Evolutionary conservation across 371 early-diverging fungal species (phyloP).

Genomic region (Vittaforma corneae): DNA sequence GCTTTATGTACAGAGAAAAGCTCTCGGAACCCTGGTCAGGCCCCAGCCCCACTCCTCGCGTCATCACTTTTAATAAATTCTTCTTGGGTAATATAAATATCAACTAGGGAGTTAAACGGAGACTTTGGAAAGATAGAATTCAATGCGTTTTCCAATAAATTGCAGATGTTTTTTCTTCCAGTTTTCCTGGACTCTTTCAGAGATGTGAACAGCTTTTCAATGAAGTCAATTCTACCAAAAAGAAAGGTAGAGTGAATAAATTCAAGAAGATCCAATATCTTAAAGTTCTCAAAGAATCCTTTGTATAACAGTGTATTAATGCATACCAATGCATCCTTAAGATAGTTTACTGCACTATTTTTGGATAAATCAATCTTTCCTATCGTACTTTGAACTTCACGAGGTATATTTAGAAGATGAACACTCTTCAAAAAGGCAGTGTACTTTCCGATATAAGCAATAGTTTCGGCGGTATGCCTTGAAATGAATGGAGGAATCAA

Average conservation of each 20-base stretch:
- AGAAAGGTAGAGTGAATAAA: slow-evolving; percentile 46
- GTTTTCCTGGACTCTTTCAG: slow-evolving; percentile 30
- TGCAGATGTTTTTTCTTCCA: slow-evolving; percentile 18
- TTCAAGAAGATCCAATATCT: slow-evolving; percentile 29
- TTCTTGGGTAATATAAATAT: slow-evolving; percentile 19
- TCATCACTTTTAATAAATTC: slow-evolving; percentile 32
- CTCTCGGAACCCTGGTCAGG: slow-evolving; percentile 1
- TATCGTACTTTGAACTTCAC: neutral
- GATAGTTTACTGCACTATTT: neutral
- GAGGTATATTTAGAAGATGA: neutral
- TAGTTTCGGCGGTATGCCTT: slow-evolving; percentile 21
- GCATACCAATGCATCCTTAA: slow-evolving; percentile 1
- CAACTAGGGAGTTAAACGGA: slow-evolving; percentile 21
- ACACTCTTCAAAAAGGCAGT: slow-evolving; percentile 8
- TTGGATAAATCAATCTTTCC: slow-evolving; percentile 2
- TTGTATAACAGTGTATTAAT: slow-evolving; percentile 18
- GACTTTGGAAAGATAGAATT: neutral
- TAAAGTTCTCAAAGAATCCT: slow-evolving; percentile 16
- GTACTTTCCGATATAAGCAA: slow-evolving; percentile 50
- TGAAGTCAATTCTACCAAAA: slow-evolving; percentile 50
- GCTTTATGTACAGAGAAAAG: slow-evolving; percentile 39
- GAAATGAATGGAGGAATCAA: slow-evolving; percentile 30
- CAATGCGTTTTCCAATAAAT: slow-evolving; percentile 43
- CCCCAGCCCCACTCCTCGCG: slow-evolving; percentile 11
- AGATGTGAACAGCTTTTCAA: slow-evolving; percentile 38